Conservation (phyloP, 805 yeast species). For the Yamadazyma tumulicola region DNA sequence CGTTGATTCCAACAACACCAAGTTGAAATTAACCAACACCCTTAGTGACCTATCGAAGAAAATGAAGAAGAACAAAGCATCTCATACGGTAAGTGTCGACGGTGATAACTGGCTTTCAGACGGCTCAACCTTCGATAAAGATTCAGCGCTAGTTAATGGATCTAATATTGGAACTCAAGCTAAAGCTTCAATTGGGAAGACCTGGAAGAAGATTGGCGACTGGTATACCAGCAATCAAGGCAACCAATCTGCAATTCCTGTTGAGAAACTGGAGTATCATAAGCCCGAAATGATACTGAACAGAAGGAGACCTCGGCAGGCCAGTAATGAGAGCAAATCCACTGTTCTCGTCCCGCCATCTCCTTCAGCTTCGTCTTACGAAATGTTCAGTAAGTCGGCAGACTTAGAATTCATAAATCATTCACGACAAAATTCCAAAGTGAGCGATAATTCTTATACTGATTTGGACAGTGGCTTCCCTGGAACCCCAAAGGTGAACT, state of each 20-base stretch:
- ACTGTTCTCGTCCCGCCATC: slow-evolving; percentile 5
- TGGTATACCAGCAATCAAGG: slow-evolving; percentile 45
- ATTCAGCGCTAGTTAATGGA: slow-evolving; percentile 3
- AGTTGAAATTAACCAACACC: slow-evolving; percentile 19
- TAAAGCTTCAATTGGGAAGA: slow-evolving; percentile 20
- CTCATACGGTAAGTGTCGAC: slow-evolving; percentile 19
- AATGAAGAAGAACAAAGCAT: slow-evolving; percentile 23
- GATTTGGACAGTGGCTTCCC: not conserved
- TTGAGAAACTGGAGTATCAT: slow-evolving; percentile 22
- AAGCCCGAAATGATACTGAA: slow-evolving; percentile 71
- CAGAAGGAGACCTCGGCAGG: slow-evolving; percentile 39
- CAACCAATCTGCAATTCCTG: slow-evolving; percentile 19
- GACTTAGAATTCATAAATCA: slow-evolving; percentile 6
- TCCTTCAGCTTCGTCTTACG: slow-evolving; percentile 6
- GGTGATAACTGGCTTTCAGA: slow-evolving; percentile 25
- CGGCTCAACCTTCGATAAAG: slow-evolving; percentile 20
- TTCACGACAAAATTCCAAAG: slow-evolving; percentile 12
- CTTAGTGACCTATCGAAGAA: slow-evolving; percentile 23
- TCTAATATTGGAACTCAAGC: slow-evolving; percentile 8
- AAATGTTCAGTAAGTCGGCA: slow-evolving; percentile 10
- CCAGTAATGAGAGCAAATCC: slow-evolving; percentile 8
- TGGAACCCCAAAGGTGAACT: no score
- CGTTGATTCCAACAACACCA: slow-evolving; percentile 3
- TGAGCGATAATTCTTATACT: slow-evolving; percentile 7
- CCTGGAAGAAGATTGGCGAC: slow-evolving; percentile 59